Conservation (phyloP, 176 grass and related monocot genomes). For the Poa pratensis region DNA sequence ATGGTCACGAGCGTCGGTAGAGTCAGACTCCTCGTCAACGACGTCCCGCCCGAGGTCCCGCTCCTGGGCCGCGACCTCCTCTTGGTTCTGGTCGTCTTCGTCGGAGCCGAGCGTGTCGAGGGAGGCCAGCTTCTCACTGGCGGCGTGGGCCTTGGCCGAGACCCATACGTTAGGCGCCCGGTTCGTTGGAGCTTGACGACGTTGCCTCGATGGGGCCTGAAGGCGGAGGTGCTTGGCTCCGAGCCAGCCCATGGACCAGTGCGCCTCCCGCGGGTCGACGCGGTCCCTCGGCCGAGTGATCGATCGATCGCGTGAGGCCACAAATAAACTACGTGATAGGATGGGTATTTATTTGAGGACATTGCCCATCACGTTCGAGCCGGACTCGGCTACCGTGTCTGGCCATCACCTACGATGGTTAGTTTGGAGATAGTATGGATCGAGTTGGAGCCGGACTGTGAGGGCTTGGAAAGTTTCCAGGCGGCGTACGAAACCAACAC, state of each 20-base stretch:
- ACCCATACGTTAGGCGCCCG: conserved; percentile 23
- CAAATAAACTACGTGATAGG: too few species aligned
- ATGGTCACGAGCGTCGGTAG: conserved; percentile 31
- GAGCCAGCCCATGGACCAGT: conserved; percentile 93
- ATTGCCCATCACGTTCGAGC: too few species aligned
- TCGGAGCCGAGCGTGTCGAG: conserved; percentile 45
- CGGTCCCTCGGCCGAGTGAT: too few species aligned
- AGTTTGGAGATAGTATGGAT: too few species aligned
- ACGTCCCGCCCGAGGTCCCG: neutral
- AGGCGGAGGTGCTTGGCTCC: conserved; percentile 68
- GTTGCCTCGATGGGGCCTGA: conserved; percentile 87
- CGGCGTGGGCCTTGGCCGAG: conserved; percentile 23
- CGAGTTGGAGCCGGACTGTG: too few species aligned
- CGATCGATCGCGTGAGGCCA: too few species aligned
- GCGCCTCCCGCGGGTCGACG: conserved; percentile 72
- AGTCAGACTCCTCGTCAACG: conserved; percentile 29
- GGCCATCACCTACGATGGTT: too few species aligned
- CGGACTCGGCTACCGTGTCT: too few species aligned
- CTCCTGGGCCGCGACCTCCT: conserved; percentile 44
- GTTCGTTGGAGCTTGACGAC: conserved; percentile 70
- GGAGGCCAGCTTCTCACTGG: conserved; percentile 36
- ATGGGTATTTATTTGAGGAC: too few species aligned
- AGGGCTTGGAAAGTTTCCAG: too few species aligned
- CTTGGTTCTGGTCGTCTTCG: conserved; percentile 34
- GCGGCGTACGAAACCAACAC: too few species aligned